Conservation (phyloP, 306 rosid genomes). For the Lathyrus tuberosus region DNA sequence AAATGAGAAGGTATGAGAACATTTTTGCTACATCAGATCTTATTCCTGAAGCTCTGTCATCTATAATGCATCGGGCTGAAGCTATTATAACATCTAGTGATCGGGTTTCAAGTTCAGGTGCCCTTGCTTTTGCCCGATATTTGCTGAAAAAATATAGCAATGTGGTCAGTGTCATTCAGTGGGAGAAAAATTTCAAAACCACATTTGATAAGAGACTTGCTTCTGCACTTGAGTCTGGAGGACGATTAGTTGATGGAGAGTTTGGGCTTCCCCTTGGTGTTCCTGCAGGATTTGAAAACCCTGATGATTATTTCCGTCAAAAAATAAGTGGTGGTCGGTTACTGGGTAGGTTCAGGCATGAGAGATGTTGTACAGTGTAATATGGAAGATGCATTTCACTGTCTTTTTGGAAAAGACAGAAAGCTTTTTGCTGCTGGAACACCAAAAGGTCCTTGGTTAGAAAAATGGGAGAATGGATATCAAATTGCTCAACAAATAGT, state of each 20-base stretch:
- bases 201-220: conserved; percentile 76
- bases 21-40: conserved; percentile 73
- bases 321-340: conserved; percentile 81
- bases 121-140: conserved; percentile 63
- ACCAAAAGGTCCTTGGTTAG: conserved; percentile 62
- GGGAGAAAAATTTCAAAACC: conserved; percentile 84
- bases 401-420: conserved; percentile 70
- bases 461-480: conserved; percentile 82
- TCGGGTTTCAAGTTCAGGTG: conserved; percentile 71
- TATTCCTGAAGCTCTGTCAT: conserved; percentile 74
- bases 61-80: conserved; percentile 65
- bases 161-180: conserved; percentile 66
- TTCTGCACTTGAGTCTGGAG: conserved; percentile 84
- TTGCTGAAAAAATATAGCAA: conserved; percentile 69
- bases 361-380: conserved; percentile 80
- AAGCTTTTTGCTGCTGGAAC: conserved; percentile 61
- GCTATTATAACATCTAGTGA: conserved; percentile 70
- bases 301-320: conserved; percentile 84
- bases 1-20: conserved; percentile 95
- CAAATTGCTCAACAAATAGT: conserved; percentile 83
- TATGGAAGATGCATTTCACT: conserved; percentile 64
- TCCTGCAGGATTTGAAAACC: conserved; percentile 89
- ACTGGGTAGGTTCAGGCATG: conserved; percentile 74
- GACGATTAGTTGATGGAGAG: conserved; percentile 71
- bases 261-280: conserved; percentile 79